Evolutionary conservation across 371 early-diverging fungal species (phyloP), one percentile per base, ranked within the genome.

Genomic region (Circinella umbellata): DNA sequence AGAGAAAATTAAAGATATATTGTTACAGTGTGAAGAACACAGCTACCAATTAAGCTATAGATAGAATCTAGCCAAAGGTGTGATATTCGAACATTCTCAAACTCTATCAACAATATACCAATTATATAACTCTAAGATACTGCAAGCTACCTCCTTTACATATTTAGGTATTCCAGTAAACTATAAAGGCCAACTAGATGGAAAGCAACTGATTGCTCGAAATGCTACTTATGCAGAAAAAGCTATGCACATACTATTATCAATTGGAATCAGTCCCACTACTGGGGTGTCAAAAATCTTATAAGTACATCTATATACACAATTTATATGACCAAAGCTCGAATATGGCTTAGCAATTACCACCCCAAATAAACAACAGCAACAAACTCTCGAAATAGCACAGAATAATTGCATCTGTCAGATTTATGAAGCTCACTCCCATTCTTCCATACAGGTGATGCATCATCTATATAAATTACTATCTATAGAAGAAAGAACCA

Each of bases 361-460:
- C 15, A 47, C 4, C 2, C 20, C 18, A 8, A 59, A 1, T 8
- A 34, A 13, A n/a, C 42, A n/a, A 9, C 46, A 64, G 11, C n/a
- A 15, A 3, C 1, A 27, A 36, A 17, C 34, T 27, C 34, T 55
- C 4, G 55, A 53, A 46, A 7, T 34, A 1, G 42, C 54, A 1
- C 78, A 74, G 48, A 61, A 68, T 48, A 18, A 15, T 4, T 74
- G 74, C 42, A 49, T 77, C 1, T 59, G 77, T 15, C 63, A 69
- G 49, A 46, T 55, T 7, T 69, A 68, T 7, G 72, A 71, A 20
- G 69, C 70, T 0, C 71, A 68, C 51, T 39, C 9, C 3, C 64
- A 61, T 4, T 42, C 73, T 0, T 72, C 74, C 0, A 74, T 70
- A 20, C 64, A 36, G 4, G 68, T 74, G 46, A 64, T 74, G 37